These are phyloP conservation scores for Colletotrichum incanum DNA, from an alignment of 2,329 filamentous ascomycete genomes.

Conservation along the genomic window DNA sequence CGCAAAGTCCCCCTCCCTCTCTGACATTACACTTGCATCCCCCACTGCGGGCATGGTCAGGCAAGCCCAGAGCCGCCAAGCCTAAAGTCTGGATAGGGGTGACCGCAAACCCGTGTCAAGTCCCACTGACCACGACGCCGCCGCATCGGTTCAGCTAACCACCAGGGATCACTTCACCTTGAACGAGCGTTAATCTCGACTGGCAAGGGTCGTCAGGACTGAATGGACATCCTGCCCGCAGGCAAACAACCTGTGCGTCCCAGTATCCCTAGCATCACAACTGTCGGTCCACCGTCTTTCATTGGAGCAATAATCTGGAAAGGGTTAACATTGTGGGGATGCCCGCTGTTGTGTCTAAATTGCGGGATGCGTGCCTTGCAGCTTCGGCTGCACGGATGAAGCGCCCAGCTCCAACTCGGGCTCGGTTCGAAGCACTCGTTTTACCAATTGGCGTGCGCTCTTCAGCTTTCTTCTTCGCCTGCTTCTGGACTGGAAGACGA, in stretches of 20 bases:
- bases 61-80: conserved; percentile 32
- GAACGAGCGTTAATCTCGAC: conserved; percentile 30
- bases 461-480: conserved; percentile 1
- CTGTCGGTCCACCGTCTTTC: not conserved
- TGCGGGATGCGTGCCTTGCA: conserved; percentile 42
- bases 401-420: not conserved
- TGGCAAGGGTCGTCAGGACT: conserved; percentile 2
- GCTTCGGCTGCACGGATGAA: conserved; percentile 17
- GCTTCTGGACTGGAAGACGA: not conserved
- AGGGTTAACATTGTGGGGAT: conserved; percentile 33
- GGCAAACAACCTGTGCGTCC: conserved; percentile 5
- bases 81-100: conserved; percentile 31
- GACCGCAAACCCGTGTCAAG: conserved; percentile 9
- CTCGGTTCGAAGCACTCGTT: not conserved
- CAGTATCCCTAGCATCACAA: conserved; percentile 1
- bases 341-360: conserved; percentile 40
- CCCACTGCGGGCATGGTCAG: conserved; percentile 22
- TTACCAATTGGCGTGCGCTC: not conserved
- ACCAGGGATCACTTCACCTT: not conserved
- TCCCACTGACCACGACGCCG: conserved; percentile 31
- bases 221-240: not conserved
- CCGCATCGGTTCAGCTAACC: conserved; percentile 25
- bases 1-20: not conserved
- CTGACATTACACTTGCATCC: not conserved
- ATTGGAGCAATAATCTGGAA: conserved; percentile 40